Evolutionary conservation across 352 stramenopile genomes (phyloP).

Genomic region (Hyaloperonospora arabidopsidis): DNA sequence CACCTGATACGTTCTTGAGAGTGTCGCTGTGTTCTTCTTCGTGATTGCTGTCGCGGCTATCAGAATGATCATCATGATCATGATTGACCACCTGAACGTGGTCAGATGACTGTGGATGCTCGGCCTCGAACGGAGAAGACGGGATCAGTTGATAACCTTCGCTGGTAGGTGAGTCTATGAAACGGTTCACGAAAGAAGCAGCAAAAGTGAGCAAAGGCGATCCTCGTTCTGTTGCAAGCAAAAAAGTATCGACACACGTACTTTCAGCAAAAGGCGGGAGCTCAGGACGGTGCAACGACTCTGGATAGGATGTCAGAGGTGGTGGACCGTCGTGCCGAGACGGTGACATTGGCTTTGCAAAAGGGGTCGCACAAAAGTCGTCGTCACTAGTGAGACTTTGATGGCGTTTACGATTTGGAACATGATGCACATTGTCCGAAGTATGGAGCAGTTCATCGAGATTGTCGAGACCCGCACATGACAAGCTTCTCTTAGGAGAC

Average conservation of each 20-base stretch:
- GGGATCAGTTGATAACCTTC: constrained; percentile 9
- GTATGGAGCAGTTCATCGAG: constrained; percentile 34
- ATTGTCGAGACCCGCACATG: constrained; percentile 49
- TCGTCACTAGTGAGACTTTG: constrained; percentile 38
- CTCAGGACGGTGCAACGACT: constrained; percentile 20
- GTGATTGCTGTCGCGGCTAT: constrained; percentile 25
- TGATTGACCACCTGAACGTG: constrained; percentile 12
- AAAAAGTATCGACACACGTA: constrained; percentile 22
- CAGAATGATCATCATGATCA: constrained; percentile 6
- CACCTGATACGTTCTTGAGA: constrained; percentile 17
- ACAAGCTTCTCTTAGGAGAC: constrained; percentile 52
- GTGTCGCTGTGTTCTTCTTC: constrained; percentile 17
- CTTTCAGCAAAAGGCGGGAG: constrained; percentile 21
- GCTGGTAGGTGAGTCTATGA: constrained; percentile 10
- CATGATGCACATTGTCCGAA: constrained; percentile 15
- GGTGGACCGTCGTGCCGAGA: constrained; percentile 18
- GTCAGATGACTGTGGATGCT: constrained; percentile 15
- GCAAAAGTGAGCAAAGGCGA: constrained; percentile 1
- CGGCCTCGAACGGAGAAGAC: constrained; percentile 16
- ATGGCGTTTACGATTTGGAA: constrained; percentile 43
- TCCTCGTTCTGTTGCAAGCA: background rate
- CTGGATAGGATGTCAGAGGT: constrained; percentile 17
- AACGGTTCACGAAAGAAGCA: constrained; percentile 1
- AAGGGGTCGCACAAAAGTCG: constrained; percentile 19
- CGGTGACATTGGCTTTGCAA: constrained; percentile 13